phyloP scores from a whole-genome alignment of 768 basidiomycete genomes.

The Termitomyces sp. region DNA sequence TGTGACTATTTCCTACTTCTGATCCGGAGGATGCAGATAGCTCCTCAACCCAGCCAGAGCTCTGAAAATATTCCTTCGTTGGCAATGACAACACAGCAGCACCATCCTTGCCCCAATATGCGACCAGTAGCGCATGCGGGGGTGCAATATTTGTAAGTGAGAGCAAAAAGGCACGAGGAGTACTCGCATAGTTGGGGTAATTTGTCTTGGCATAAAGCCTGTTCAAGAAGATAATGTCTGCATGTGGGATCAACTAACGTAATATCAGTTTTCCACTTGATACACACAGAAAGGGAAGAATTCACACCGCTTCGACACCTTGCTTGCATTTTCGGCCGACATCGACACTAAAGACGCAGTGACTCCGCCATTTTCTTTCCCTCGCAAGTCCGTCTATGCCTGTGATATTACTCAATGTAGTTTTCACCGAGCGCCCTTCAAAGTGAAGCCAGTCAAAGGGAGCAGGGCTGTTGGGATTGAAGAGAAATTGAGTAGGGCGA shows the following conservation, averaged over 20 bases:
- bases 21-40: constrained; percentile 20
- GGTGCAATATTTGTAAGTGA: constrained; percentile 63
- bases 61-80: constrained; percentile 82
- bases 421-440: constrained; percentile 75
- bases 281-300: constrained; percentile 5
- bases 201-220: constrained; percentile 64
- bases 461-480: constrained; percentile 55
- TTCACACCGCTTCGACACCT: constrained; percentile 72
- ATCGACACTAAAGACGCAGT: constrained; percentile 79
- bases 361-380: constrained; percentile 78
- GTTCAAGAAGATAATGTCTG: constrained; percentile 77
- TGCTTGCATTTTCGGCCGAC: constrained; percentile 69
- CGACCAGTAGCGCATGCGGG: constrained; percentile 74
- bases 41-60: constrained; percentile 73
- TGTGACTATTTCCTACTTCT: constrained; percentile 7
- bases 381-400: constrained; percentile 79
- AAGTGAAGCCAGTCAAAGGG: constrained; percentile 88
- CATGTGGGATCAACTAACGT: constrained; percentile 70
- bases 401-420: constrained; percentile 70
- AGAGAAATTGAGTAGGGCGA: constrained; percentile 25
- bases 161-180: constrained; percentile 73
- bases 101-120: constrained; percentile 75
- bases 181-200: constrained; percentile 51
- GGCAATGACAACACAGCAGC: constrained; percentile 78
- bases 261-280: constrained; percentile 6